Evolutionary conservation across 768 basidiomycete species (phyloP).

Genomic region (Mycena rebaudengoi): DNA sequence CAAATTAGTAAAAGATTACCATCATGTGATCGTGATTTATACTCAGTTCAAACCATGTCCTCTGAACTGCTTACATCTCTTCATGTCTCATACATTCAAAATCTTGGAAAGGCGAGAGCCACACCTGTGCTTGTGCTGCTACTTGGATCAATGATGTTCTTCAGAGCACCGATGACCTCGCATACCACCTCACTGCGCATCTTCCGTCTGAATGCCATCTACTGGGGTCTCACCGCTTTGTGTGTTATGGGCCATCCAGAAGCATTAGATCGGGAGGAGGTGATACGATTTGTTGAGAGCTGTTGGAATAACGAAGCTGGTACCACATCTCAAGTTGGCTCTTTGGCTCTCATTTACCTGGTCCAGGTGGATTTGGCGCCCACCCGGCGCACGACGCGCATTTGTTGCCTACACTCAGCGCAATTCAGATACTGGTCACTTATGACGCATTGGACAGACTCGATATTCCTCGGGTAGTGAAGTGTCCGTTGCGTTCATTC

Average conservation of each 20-base stretch:
- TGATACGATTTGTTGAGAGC: slow-evolving; percentile 89
- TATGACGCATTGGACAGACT: slow-evolving; percentile 82
- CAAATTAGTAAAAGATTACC: too few species aligned
- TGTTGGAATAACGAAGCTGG: slow-evolving; percentile 96
- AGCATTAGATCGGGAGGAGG: slow-evolving; percentile 83
- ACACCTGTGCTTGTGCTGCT: background rate
- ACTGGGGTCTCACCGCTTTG: slow-evolving; percentile 94
- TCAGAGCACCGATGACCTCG: slow-evolving; percentile 85
- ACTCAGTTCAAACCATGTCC: slow-evolving; percentile 17
- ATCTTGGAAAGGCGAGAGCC: slow-evolving; percentile 74
- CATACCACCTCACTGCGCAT: slow-evolving; percentile 92
- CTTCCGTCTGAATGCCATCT: slow-evolving; percentile 94
- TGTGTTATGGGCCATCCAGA: slow-evolving; percentile 81
- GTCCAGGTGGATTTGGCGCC: slow-evolving; percentile 87
- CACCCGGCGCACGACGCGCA: slow-evolving; percentile 96
- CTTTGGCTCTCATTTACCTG: slow-evolving; percentile 2
- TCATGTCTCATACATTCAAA: slow-evolving; percentile 81
- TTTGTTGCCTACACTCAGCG: slow-evolving; percentile 85
- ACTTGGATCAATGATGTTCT: background rate
- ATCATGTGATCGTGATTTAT: slow-evolving; percentile 10
- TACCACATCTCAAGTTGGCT: slow-evolving; percentile 31
- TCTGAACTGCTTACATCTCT: slow-evolving; percentile 52
- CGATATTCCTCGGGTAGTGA: slow-evolving; percentile 72
- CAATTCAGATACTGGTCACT: slow-evolving; percentile 89
- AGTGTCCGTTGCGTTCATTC: slow-evolving; percentile 58